A percentile compares a stretch with the other conserved stretches of the same genome.
These are phyloP conservation scores for Chytriomyces hyalinus DNA, from an alignment of 192 early-diverging fungal species.

Conservation along the genomic window DNA sequence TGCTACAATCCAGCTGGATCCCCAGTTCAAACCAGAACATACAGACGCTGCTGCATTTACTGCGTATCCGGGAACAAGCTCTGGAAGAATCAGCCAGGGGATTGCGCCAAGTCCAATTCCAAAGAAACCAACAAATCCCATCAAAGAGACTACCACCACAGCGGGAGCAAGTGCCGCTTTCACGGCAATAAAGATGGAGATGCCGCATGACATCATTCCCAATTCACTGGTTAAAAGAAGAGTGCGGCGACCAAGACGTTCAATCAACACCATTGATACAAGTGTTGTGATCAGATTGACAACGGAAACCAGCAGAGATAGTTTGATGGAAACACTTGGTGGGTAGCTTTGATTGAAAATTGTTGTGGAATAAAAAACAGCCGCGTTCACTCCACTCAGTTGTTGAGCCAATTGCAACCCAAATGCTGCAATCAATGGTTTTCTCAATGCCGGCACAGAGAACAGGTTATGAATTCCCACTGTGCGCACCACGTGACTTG, in stretches of 20 bases:
- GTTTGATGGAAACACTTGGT: conserved; percentile 51
- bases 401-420: conserved; percentile 83
- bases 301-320: conserved; percentile 64
- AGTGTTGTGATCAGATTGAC: conserved; percentile 72
- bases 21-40: conserved; percentile 79
- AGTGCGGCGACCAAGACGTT: conserved; percentile 69
- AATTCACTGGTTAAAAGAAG: conserved; percentile 66
- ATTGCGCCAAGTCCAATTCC: conserved; percentile 83
- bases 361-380: conserved; percentile 80
- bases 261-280: conserved; percentile 64
- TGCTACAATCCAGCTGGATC: conserved; percentile 64
- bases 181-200: conserved; percentile 67
- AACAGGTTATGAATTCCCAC: conserved; percentile 61
- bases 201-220: conserved; percentile 67
- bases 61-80: conserved; percentile 77
- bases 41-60: conserved; percentile 72
- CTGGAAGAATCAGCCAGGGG: conserved; percentile 81
- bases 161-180: conserved; percentile 21
- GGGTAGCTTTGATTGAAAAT: conserved; percentile 72
- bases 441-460: conserved; percentile 59
- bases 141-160: conserved; percentile 42
- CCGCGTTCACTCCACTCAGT: conserved; percentile 88
- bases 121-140: conserved; percentile 81
- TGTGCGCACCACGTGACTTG: conserved; percentile 35
- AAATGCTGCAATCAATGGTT: conserved; percentile 67